Evolutionary conservation across 179 eudicot genomes (phyloP).

Genomic region (Spinacia oleracea): DNA sequence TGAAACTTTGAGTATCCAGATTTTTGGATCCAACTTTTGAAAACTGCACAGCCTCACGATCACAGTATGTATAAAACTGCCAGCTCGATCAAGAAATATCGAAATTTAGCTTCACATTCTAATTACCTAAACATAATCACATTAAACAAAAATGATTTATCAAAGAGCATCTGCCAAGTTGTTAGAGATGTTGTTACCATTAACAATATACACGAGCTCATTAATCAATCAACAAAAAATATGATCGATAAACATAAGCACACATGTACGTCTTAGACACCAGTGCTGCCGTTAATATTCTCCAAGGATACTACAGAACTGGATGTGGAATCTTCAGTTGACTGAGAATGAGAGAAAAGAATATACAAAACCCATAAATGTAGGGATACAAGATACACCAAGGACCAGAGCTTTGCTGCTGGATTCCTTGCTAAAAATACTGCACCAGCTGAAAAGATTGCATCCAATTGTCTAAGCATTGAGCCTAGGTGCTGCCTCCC

Average conservation of each 20-base stretch:
- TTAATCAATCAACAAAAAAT: background rate
- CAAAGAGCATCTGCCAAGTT: too few species aligned
- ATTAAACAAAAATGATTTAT: too few species aligned
- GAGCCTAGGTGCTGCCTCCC: constrained; percentile 81
- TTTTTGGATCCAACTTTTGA: too few species aligned
- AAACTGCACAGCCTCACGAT: too few species aligned
- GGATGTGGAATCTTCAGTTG: constrained; percentile 54
- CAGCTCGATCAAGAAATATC: too few species aligned
- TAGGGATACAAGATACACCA: constrained; percentile 70
- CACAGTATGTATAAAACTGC: too few species aligned
- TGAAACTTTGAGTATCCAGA: too few species aligned
- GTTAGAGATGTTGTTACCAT: background rate
- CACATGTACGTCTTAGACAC: constrained; percentile 34
- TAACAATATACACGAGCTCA: background rate
- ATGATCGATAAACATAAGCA: too few species aligned
- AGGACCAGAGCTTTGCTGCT: constrained; percentile 66
- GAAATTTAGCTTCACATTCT: too few species aligned
- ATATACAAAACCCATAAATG: constrained; percentile 93
- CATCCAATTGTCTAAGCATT: constrained; percentile 73
- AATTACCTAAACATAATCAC: too few species aligned
- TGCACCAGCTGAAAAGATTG: constrained; percentile 67
- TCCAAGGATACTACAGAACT: constrained; percentile 79
- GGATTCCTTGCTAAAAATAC: constrained; percentile 73
- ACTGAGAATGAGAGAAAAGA: constrained; percentile 61
- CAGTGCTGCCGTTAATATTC: constrained; percentile 66